Percentiles rank a stretch among this genome's conserved stretches.
These are phyloP conservation scores for Dianthus caryophyllus DNA, from an alignment of 148 eudicot species.

Conservation along the genomic window DNA sequence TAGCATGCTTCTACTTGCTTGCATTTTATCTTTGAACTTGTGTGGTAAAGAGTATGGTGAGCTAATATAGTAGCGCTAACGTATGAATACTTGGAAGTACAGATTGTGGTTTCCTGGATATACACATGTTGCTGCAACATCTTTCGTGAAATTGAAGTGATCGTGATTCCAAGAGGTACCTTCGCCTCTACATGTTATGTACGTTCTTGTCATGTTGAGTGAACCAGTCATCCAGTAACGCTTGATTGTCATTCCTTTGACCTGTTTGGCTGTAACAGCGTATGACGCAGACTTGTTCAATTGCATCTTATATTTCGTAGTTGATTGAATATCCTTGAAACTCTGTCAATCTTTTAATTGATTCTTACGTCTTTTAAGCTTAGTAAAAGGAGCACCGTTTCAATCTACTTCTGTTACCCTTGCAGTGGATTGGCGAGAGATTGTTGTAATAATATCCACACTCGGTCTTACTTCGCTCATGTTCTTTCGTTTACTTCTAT, in stretches of 20 bases:
- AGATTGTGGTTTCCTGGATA: neutral
- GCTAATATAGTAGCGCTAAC: neutral
- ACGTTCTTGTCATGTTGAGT: neutral
- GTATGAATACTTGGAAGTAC: neutral
- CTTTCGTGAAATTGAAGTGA: conserved; percentile 8
- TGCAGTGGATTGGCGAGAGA: neutral
- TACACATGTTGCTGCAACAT: neutral
- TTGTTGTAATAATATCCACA: neutral
- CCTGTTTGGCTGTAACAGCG: neutral
- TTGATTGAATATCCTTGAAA: too few relatives aligned
- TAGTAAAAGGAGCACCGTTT: conserved; percentile 1
- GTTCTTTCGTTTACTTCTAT: neutral
- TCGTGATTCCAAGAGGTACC: conserved; percentile 5
- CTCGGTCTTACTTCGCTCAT: neutral
- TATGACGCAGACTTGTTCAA: too few relatives aligned
- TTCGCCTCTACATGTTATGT: neutral
- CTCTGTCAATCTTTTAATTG: too few relatives aligned
- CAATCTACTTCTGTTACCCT: neutral
- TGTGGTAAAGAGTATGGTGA: too few relatives aligned
- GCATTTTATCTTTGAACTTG: neutral
- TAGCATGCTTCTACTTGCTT: neutral
- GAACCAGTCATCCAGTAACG: neutral
- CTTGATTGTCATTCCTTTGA: neutral
- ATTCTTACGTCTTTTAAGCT: neutral
- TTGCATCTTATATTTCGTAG: too few relatives aligned